Conservation (phyloP, 2,329 filamentous ascomycete species). For the Colletotrichum eremochloae region DNA sequence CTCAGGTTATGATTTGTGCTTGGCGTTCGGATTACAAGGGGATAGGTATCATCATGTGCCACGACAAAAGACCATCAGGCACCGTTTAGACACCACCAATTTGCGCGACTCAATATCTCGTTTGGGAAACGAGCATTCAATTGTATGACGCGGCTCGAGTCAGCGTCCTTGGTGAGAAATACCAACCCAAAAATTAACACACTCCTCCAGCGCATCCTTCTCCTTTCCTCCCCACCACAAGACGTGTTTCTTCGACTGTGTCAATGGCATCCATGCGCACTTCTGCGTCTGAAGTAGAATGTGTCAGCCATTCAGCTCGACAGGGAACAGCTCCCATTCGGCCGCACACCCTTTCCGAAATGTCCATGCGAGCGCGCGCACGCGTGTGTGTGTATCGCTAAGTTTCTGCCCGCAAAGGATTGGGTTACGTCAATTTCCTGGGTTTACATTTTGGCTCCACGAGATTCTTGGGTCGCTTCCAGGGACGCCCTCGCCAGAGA, state of each 20-base stretch:
- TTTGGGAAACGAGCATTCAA: not conserved
- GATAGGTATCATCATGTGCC: not conserved
- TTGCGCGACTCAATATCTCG: not conserved
- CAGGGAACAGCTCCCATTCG: slow-evolving; percentile 12
- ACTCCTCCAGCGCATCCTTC: not conserved
- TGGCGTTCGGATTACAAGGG: not conserved
- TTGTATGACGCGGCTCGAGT: not conserved
- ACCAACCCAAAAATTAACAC: not conserved
- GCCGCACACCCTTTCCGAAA: not conserved
- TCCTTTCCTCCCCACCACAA: no score
- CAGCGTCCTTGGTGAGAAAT: not conserved
- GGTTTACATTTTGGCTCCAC: not conserved
- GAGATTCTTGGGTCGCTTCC: not conserved
- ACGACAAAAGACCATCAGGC: not conserved
- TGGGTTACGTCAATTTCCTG: slow-evolving; percentile 25
- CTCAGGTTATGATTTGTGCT: not conserved
- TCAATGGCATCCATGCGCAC: slow-evolving; percentile 1
- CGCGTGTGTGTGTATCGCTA: not conserved
- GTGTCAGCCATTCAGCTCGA: slow-evolving; percentile 34
- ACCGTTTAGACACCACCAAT: not conserved
- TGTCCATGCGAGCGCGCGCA: not conserved
- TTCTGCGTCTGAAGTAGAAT: not conserved
- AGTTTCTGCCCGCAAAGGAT: slow-evolving; percentile 3
- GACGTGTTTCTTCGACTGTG: not conserved
- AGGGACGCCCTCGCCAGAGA: not conserved